Base-by-base conservation (phyloP, 2,329 filamentous ascomycete species). In the Exophiala bonariae region DNA sequence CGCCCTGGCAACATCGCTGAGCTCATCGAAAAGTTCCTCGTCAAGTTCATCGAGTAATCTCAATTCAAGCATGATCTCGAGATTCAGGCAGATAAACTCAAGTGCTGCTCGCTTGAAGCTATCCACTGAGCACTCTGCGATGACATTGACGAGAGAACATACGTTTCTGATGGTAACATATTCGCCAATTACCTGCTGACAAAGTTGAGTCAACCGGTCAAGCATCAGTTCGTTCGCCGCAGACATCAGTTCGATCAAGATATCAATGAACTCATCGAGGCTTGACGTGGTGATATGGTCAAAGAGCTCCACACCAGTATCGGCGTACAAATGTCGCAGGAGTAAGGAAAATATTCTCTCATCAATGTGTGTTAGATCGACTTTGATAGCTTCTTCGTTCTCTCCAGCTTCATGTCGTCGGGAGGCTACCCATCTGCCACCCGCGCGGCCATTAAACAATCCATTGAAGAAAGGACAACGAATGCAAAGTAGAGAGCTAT, bases 191-290 rank as follows among this genome's bases (percentile, higher is more conserved):
- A 90, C 71, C 49, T 81, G 83, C 64, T 99, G 93, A 65, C 93
- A 97, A 20, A 95, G 83, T 64, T 96, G 88, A 4, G 89, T 89
- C 4, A 99, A 72, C 5, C 91, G 80, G 63, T 96, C 90, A 37
- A 99, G 78, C 91, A 99, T 96, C 47, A 99, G 73, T 66, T 99
- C 92, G 63, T 99, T 93, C 10, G 91, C 89, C 42, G 89, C 85
- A 46, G 83, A 83, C 79, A 97, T 85, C 35, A 97, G 87, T 59
- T 96, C 90, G 70, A 97, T 79, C 7, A 96, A 78, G n/a, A 93
- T 74, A 59, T 97, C 90, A 3, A 91, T 82, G 54, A 96, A 90
- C 36, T 90, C 86, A 56, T 96, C 90, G 4, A 95, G 69, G 50
- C 85, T 83, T 13, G 80, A 72, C 28, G 81, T 79, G 13, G 86